phyloP scores from a whole-genome alignment of 2,329 filamentous ascomycete genomes.

The Diaporthe ampelina region DNA sequence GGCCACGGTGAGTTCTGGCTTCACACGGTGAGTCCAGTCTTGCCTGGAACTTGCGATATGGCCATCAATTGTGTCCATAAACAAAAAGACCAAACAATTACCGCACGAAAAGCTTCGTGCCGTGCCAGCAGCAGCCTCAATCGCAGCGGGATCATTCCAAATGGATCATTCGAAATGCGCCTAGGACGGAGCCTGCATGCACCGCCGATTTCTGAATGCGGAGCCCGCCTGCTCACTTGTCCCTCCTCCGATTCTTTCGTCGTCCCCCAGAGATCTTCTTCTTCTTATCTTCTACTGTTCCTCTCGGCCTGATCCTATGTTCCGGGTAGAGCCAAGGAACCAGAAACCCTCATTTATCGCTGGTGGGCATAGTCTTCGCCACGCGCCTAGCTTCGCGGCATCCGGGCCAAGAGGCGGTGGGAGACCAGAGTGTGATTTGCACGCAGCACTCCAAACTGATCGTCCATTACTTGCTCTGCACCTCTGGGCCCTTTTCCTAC shows the following conservation, averaged over 20 bases:
- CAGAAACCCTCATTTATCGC: neutral
- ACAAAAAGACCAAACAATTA: neutral
- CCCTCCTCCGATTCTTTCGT: constrained; percentile 23
- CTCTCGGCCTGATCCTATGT: neutral
- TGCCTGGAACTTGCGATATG: neutral
- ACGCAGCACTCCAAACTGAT: constrained; percentile 24
- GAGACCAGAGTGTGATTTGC: constrained; percentile 31
- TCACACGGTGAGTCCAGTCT: constrained; percentile 1
- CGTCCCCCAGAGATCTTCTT: constrained; percentile 11
- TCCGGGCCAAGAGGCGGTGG: constrained; percentile 30
- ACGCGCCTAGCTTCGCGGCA: constrained; percentile 16
- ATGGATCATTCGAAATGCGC: constrained; percentile 15
- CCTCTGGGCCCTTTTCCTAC: neutral
- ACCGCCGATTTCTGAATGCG: constrained; percentile 33
- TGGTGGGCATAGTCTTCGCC: neutral
- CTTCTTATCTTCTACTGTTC: neutral
- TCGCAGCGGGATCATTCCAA: constrained; percentile 5
- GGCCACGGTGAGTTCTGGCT: neutral
- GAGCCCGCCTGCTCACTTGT: constrained; percentile 31
- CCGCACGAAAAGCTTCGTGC: constrained; percentile 2
- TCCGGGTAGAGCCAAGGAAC: neutral
- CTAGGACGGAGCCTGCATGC: constrained; percentile 27
- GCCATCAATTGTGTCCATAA: neutral
- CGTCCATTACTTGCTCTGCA: constrained; percentile 30
- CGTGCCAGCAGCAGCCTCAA: constrained; percentile 18